Conservation (phyloP, 345 rosid genomes). For the Barbarea vulgaris region DNA sequence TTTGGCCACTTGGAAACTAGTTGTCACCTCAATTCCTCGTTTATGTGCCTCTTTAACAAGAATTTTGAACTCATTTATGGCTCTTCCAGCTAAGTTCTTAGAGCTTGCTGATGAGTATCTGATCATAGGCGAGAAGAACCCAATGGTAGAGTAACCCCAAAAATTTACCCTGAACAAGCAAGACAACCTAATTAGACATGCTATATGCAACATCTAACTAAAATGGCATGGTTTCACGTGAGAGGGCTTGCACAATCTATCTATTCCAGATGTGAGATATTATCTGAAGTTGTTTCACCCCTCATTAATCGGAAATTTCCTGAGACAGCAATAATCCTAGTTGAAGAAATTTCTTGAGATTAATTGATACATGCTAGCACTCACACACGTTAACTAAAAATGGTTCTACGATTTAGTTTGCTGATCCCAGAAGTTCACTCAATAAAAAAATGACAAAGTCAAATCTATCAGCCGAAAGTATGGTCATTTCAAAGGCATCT, state of each 20-base stretch:
- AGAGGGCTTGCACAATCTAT: slow-evolving; percentile 3
- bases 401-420: slow-evolving; percentile 9
- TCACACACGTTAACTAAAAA: background rate
- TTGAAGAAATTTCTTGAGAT: slow-evolving; percentile 8
- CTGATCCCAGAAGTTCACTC: background rate
- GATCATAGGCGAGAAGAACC: slow-evolving; percentile 89
- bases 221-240: slow-evolving; percentile 11
- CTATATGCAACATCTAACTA: slow-evolving; percentile 8
- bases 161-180: slow-evolving; percentile 76
- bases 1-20: slow-evolving; percentile 25
- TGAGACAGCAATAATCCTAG: slow-evolving; percentile 1
- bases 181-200: slow-evolving; percentile 27
- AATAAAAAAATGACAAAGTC: background rate
- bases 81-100: slow-evolving; percentile 60
- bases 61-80: slow-evolving; percentile 81
- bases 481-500: slow-evolving; percentile 7
- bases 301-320: background rate
- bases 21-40: slow-evolving; percentile 87
- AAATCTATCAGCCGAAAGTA: slow-evolving; percentile 4
- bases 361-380: background rate
- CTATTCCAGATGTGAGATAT: slow-evolving; percentile 11
- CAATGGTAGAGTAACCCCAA: slow-evolving; percentile 96
- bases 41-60: slow-evolving; percentile 93
- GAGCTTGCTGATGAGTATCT: slow-evolving; percentile 79
- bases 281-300: background rate